Conservation (phyloP, 257 asterid genomes). For the Haberlea rhodopensis region DNA sequence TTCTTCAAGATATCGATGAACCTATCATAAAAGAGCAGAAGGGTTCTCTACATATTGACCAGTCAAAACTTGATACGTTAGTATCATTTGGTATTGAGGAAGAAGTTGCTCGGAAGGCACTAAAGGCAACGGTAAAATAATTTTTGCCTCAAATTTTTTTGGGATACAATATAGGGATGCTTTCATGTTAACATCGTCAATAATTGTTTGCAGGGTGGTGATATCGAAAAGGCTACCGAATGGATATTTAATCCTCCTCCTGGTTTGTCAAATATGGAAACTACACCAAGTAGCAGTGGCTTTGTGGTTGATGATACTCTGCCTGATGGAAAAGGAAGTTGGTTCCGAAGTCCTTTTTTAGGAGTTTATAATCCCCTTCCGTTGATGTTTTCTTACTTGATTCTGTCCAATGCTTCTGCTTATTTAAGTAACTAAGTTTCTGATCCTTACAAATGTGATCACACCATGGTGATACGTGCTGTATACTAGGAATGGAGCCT, state of each 20-base stretch:
- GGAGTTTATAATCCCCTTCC: conserved; percentile 4
- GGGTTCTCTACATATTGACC: conserved; percentile 52
- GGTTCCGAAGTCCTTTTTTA: conserved; percentile 37
- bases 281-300: conserved; percentile 50
- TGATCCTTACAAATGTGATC: neutral
- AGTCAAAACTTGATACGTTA: conserved; percentile 66
- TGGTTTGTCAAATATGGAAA: conserved; percentile 49
- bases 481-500: neutral
- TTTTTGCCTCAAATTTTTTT: neutral
- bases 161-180: neutral
- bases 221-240: conserved; percentile 89
- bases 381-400: conserved; percentile 10
- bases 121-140: conserved; percentile 68
- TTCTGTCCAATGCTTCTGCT: conserved; percentile 1
- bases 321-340: conserved; percentile 97
- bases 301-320: conserved; percentile 47
- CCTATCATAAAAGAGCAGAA: conserved; percentile 54
- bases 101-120: conserved; percentile 78
- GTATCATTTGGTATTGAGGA: conserved; percentile 85
- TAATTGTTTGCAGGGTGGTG: conserved; percentile 62
- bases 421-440: conserved; percentile 8
- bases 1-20: conserved; percentile 59
- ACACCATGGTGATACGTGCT: neutral
- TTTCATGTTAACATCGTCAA: neutral
- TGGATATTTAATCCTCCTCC: conserved; percentile 83